A percentile compares a stretch with the other conserved stretches of the same genome.
Conservation (phyloP, 2,329 filamentous ascomycete genomes). For the Xylaria sp. region DNA sequence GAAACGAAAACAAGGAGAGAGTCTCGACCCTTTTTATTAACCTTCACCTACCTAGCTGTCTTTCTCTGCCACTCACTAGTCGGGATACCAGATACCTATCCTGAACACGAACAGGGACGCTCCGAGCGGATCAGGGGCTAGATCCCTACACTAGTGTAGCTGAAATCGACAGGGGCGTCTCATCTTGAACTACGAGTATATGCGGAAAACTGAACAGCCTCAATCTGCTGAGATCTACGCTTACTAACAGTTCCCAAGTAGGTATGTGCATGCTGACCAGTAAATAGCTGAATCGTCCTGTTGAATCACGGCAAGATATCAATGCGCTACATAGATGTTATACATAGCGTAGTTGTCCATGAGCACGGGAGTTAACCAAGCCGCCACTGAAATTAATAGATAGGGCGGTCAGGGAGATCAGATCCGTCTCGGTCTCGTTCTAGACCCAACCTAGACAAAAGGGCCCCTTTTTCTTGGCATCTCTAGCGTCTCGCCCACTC, state of each 20-base stretch:
- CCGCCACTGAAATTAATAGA: background rate
- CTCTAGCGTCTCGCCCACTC: background rate
- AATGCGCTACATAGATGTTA: background rate
- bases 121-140: slow-evolving; percentile 12
- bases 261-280: no score
- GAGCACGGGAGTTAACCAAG: background rate
- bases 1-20: slow-evolving; percentile 28
- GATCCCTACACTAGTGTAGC: slow-evolving; percentile 8
- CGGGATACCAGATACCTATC: background rate
- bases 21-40: slow-evolving; percentile 23
- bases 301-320: background rate
- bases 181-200: background rate
- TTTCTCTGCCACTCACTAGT: slow-evolving; percentile 3
- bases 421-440: slow-evolving; percentile 1
- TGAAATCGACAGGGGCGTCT: slow-evolving; percentile 9
- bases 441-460: background rate
- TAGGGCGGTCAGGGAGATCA: slow-evolving; percentile 12
- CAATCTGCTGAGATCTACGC: background rate
- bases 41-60: background rate
- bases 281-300: background rate
- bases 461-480: slow-evolving; percentile 13
- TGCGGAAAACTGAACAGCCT: background rate
- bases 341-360: background rate
- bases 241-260: no score
- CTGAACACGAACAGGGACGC: slow-evolving; percentile 10